Evolutionary conservation across 78 protist species (phyloP).

Genomic region (Dictyostelium intermedium): DNA sequence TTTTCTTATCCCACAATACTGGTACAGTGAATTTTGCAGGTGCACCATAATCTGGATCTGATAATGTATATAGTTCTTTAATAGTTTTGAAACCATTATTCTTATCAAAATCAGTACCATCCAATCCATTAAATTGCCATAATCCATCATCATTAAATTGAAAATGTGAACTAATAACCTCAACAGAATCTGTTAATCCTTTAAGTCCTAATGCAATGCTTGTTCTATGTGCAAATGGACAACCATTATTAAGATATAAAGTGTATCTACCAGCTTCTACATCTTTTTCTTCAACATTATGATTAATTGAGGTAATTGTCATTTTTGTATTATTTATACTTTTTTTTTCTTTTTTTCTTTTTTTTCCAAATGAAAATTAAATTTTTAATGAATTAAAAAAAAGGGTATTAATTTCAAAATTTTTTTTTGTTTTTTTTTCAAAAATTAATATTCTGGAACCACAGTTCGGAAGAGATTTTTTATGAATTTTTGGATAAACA

Average conservation of each 20-base stretch:
- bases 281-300: background rate
- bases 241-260: constrained; percentile 3
- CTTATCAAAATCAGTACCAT: background rate
- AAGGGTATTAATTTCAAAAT: too few relatives aligned
- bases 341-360: too few relatives aligned
- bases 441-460: too few relatives aligned
- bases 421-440: too few relatives aligned
- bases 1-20: constrained; percentile 72
- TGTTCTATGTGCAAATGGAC: constrained; percentile 41
- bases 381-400: too few relatives aligned
- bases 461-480: too few relatives aligned
- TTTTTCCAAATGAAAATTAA: too few relatives aligned
- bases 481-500: too few relatives aligned
- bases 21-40: constrained; percentile 12
- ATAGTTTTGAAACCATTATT: background rate
- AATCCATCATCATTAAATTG: background rate
- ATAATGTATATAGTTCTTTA: background rate
- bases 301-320: background rate
- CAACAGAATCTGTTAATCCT: constrained; percentile 7
- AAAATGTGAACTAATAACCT: background rate
- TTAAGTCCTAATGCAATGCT: constrained; percentile 1
- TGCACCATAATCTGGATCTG: background rate
- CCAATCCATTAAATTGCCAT: constrained; percentile 24
- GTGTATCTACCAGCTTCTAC: constrained; percentile 35
- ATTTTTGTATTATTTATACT: background rate